These are phyloP conservation scores for Fimicolochytrium jonesii DNA, from an alignment of 192 early-diverging fungal species.

Conservation along the genomic window DNA sequence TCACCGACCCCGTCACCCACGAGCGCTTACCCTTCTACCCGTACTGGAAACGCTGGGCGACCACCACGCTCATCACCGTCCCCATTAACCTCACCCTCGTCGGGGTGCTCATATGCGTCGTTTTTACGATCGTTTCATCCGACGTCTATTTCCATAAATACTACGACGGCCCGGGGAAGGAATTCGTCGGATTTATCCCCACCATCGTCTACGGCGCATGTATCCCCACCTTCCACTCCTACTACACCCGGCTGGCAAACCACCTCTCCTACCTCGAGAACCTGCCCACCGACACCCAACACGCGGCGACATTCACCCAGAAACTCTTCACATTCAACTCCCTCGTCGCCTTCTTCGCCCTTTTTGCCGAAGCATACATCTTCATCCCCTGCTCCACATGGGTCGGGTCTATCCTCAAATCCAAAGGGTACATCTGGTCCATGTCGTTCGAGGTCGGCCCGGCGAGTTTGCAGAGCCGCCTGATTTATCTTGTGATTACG, in stretches of 20 bases:
- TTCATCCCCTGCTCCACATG: constrained; percentile 79
- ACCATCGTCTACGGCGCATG: constrained; percentile 68
- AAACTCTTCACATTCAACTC: constrained; percentile 88
- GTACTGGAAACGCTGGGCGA: constrained; percentile 61
- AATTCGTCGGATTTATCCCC: constrained; percentile 55
- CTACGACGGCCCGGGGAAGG: constrained; percentile 75
- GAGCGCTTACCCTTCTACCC: constrained; percentile 71
- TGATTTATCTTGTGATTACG: constrained; percentile 78
- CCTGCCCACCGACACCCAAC: constrained; percentile 64
- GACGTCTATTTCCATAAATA: constrained; percentile 76
- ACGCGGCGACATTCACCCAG: constrained; percentile 66
- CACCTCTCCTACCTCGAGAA: constrained; percentile 80
- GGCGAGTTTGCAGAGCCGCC: constrained; percentile 48
- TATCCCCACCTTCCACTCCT: constrained; percentile 63
- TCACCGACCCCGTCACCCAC: constrained; percentile 65
- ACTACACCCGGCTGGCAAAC: constrained; percentile 61
- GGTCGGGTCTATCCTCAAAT: constrained; percentile 53
- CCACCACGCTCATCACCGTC: constrained; percentile 16
- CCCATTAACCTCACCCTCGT: constrained; percentile 54
- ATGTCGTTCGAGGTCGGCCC: constrained; percentile 41
- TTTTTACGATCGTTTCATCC: constrained; percentile 40
- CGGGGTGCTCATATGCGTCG: constrained; percentile 53
- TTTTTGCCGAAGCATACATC: constrained; percentile 82
- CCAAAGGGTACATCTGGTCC: constrained; percentile 9
- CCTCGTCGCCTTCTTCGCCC: constrained; percentile 74